Evolutionary conservation across 2,329 filamentous ascomycete species (phyloP).

Genomic region (Alternaria triticina): DNA sequence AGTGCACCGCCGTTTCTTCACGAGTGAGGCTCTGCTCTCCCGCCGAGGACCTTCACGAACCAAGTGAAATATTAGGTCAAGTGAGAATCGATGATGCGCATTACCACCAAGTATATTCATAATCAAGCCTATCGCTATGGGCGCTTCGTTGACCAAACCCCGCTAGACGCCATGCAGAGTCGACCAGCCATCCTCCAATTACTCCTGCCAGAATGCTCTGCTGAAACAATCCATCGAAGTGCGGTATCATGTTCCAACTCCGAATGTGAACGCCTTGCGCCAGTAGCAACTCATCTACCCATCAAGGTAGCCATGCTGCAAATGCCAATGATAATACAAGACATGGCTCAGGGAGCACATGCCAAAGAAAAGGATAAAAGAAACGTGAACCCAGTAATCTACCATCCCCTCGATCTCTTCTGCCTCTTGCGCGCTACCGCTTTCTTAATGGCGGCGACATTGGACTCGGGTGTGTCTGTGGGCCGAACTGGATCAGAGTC

Average conservation of each 20-base stretch:
- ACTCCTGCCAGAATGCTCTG: constrained; percentile 29
- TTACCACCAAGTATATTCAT: neutral
- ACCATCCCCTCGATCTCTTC: constrained; percentile 35
- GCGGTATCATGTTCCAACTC: neutral
- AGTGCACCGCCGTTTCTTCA: neutral
- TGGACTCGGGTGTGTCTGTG: constrained; percentile 31
- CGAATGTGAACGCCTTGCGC: constrained; percentile 18
- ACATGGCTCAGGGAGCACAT: constrained; percentile 11
- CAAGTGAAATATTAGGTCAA: neutral
- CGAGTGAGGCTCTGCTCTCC: neutral
- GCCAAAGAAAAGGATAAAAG: constrained; percentile 12
- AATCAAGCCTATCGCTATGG: constrained; percentile 4
- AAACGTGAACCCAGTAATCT: constrained; percentile 2
- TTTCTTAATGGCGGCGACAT: constrained; percentile 35
- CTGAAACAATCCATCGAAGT: constrained; percentile 11
- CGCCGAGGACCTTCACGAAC: neutral
- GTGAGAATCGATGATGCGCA: neutral
- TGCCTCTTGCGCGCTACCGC: constrained; percentile 39
- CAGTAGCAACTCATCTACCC: constrained; percentile 15
- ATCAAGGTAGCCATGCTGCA: constrained; percentile 26
- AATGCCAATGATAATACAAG: constrained; percentile 26
- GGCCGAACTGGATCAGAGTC: constrained; percentile 41
- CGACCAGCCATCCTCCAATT: constrained; percentile 9
- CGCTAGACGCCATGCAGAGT: constrained; percentile 3
- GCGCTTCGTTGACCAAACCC: constrained; percentile 12